phyloP scores from a whole-genome alignment of 495 filamentous ascomycete genomes.

The Tuber aestivum region DNA sequence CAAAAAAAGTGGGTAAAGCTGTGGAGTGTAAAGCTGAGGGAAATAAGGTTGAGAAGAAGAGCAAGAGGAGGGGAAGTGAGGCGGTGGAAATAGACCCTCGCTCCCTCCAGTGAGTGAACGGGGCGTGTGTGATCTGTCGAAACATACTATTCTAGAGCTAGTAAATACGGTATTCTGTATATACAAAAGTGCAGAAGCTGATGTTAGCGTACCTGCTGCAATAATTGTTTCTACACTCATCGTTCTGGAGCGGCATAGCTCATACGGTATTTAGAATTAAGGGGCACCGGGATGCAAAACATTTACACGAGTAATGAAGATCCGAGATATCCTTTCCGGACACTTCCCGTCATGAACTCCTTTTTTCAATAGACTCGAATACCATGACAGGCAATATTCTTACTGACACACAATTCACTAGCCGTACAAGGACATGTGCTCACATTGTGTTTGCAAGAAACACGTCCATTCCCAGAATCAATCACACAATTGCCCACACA shows the following conservation, averaged over 20 bases:
- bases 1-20: slow-evolving; percentile 27
- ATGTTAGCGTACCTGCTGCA: neutral
- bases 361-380: neutral
- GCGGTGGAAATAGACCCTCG: slow-evolving; percentile 9
- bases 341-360: neutral
- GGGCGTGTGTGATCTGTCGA: neutral
- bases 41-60: slow-evolving; percentile 35
- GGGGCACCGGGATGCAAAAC: neutral
- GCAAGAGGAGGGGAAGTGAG: slow-evolving; percentile 27
- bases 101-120: neutral
- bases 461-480: too few relatives aligned
- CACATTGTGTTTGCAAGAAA: too few relatives aligned
- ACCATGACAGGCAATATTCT: neutral
- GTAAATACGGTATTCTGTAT: neutral
- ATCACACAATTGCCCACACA: neutral
- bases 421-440: too few relatives aligned
- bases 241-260: neutral
- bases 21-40: slow-evolving; percentile 29
- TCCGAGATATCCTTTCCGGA: neutral
- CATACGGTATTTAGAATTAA: neutral
- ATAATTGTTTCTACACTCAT: neutral
- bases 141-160: neutral
- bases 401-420: neutral
- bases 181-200: neutral
- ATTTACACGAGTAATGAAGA: neutral